Evolutionary conservation across 1,284 basidiomycete genomes (phyloP), one percentile per base, ranked within the genome.

Genomic region (Xerocomus amazonicus): DNA sequence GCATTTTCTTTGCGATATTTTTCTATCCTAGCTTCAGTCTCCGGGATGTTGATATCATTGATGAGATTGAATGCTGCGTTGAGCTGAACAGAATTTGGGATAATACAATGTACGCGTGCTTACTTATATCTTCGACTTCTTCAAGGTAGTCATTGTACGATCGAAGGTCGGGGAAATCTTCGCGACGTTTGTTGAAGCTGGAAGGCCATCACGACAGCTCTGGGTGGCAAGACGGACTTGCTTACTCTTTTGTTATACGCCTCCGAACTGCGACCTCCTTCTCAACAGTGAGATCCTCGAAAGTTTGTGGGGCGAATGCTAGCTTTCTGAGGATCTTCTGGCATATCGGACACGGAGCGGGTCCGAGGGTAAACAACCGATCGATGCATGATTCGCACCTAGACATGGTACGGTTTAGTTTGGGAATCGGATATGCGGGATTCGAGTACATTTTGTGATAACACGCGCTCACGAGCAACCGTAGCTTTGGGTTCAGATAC

Each of bases 331-430:
- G 77, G n/a, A 90, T 83, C 60, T 87, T 89, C 45, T 80, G 82
- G 69, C 97, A 99, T 54, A 92, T 87, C 10, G 97, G 97, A 77
- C 97, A 99, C 7, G 93, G 92, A 12, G 93, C 95, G 1, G 97
- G 96, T 4, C 97, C 96, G 2, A 98, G 81, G 1, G 93, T 95
- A 68, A 97, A 99, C 41, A 99, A 71, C 8, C 95, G 83, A 69
- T 99, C 97, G 62, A 99, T 97, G 68, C 97, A 99, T 2, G 90
- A 92, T 74, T 97, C 94, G 71, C 94, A 97, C 90, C 92, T 95
- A 59, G 10, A 37, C 27, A 29, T 16, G 16, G 31, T 58, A n/a
- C 47, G 29, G 37, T 51, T 57, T 43, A 61, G 57, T 32, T 35
- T 45, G 36, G 23, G 13, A 51, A 33, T 37, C 4, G 37, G 35